Percentiles rank a stretch among this genome's conserved stretches.
phyloP scores from a whole-genome alignment of 164 flowering plant species.

The Macadamia integrifolia region DNA sequence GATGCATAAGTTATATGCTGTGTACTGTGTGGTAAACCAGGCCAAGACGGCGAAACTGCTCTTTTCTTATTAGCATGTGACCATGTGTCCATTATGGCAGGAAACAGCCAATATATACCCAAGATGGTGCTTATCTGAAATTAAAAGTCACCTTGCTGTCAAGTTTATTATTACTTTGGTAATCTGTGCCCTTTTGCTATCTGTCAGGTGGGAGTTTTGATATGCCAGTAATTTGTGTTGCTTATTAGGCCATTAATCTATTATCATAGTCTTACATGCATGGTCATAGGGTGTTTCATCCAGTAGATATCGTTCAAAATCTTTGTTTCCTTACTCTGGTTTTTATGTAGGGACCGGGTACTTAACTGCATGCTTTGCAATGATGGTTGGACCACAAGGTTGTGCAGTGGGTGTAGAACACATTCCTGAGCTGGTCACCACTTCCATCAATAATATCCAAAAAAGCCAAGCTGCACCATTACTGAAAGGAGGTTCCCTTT shows the following conservation, averaged over 20 bases:
- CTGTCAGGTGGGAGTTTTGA: too few species aligned
- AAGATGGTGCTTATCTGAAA: too few species aligned
- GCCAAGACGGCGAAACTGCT: too few species aligned
- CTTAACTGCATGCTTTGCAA: constrained; percentile 87
- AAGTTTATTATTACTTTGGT: neutral
- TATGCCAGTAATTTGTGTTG: too few species aligned
- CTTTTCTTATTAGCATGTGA: too few species aligned
- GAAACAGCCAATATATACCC: too few species aligned
- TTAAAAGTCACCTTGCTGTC: too few species aligned
- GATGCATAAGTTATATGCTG: too few species aligned
- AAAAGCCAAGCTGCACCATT: constrained; percentile 73
- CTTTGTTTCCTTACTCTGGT: neutral
- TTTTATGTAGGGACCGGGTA: constrained; percentile 75
- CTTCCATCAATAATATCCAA: constrained; percentile 59
- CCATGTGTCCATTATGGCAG: too few species aligned
- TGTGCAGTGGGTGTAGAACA: constrained; percentile 92
- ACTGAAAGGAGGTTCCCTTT: constrained; percentile 62
- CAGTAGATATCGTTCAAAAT: neutral
- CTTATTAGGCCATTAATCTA: neutral
- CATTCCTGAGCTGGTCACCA: constrained; percentile 73
- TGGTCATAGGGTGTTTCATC: neutral
- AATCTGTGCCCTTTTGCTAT: neutral
- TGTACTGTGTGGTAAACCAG: too few species aligned
- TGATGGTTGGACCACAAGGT: constrained; percentile 93
- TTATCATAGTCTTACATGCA: neutral